Evolutionary conservation across 1,139 yeast species (phyloP), one percentile per base, ranked within the genome.

Genomic region (Hansenula lynferdii): DNA sequence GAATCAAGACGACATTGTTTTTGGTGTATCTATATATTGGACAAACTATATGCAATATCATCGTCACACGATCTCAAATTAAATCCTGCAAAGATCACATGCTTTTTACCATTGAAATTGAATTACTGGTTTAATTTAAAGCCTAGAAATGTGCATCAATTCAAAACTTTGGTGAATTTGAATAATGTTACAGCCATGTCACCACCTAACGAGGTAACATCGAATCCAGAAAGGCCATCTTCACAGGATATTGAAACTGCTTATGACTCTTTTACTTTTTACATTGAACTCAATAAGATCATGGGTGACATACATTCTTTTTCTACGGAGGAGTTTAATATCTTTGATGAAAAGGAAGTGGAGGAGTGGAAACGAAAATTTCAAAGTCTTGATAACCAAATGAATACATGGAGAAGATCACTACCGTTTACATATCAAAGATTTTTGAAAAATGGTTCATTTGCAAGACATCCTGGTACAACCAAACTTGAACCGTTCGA

Each of bases 11-110:
- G 51, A 34, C 49, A 48, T 39, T 47, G 51, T 24, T 49, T 45
- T 28, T 49, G 53, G 53, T 48, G 51, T 29, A 44, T 49, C 16
- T 49, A 43, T 25, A 43, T 47, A n/a, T 33, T 49, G 27, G 53
- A 49, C 24, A 49, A 49, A 35, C 37, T 48, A 8, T 49, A 41
- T 35, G 48, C 51, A 6, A 47, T 49, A 4, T 47, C 49, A 2
- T 48, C 52, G 7, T 48, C 52, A 1, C 49, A 48, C 31, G 50
- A 48, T 26, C 40, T 47, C 45, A 48, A 48, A 23, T 37, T 48
- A 16, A 47, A 42, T 17, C 37, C 49, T 3, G 19, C 26, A 11
- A 45, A 41, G 19, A 37, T 45, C 17, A 44, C 39, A 1, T 40
- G 50, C 9, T 32, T 48, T 9, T 31, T 48, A 6, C 52, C 52